A percentile compares a stretch with the other conserved stretches of the same genome.
phyloP scores from a whole-genome alignment of 306 rosid genomes.

The Quercus rubra region DNA sequence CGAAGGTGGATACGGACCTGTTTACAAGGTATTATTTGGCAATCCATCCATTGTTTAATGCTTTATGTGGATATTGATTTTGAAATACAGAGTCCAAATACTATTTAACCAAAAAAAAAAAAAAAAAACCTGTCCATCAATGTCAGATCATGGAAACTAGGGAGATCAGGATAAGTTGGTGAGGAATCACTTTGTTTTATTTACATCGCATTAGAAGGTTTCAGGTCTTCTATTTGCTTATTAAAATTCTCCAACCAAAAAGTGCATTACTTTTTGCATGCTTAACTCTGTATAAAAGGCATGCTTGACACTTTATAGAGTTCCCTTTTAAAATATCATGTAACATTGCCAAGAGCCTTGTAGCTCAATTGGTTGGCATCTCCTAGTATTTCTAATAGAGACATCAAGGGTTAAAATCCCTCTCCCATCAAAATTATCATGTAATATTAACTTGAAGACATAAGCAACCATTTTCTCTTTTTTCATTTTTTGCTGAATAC shows the following conservation, averaged over 20 bases:
- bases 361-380: too few relatives aligned
- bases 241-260: not conserved
- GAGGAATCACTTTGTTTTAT: not conserved
- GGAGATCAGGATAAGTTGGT: not conserved
- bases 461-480: not conserved
- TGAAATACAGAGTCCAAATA: not conserved
- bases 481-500: not conserved
- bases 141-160: not conserved
- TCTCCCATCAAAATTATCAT: too few relatives aligned
- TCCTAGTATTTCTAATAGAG: too few relatives aligned
- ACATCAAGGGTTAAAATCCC: too few relatives aligned
- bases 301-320: not conserved
- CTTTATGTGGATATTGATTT: slow-evolving; percentile 1
- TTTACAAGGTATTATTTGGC: slow-evolving; percentile 43
- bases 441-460: not conserved
- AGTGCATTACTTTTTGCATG: not conserved
- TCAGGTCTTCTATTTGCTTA: not conserved
- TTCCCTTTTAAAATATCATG: not conserved
- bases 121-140: not conserved
- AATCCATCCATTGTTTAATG: not conserved
- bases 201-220: not conserved
- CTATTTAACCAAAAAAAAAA: not conserved
- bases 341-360: not conserved
- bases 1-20: slow-evolving; percentile 53
- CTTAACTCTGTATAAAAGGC: not conserved